Evolutionary conservation across 495 filamentous ascomycete genomes (phyloP).

Genomic region (Neurospora hispaniola): DNA sequence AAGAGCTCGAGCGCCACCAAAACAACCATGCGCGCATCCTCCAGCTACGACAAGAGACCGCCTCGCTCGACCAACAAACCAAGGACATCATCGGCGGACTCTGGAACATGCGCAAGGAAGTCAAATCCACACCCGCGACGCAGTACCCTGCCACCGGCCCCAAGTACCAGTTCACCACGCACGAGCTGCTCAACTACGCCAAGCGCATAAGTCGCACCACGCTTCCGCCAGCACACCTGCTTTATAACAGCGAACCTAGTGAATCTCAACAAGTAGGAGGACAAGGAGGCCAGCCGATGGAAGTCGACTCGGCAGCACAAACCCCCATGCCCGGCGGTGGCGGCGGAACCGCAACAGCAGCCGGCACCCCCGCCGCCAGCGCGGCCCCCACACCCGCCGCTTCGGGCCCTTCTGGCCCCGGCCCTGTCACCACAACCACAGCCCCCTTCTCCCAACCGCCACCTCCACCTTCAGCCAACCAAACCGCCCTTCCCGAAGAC

Average conservation of each 20-base stretch:
- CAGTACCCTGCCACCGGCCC: conserved; percentile 29
- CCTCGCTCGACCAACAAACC: conserved; percentile 49
- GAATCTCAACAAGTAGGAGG: background rate
- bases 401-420: background rate
- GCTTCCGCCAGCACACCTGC: conserved; percentile 47
- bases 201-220: conserved; percentile 65
- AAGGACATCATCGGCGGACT: conserved; percentile 48
- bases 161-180: conserved; percentile 43
- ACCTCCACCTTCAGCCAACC: conserved; percentile 2
- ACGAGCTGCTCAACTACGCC: conserved; percentile 61
- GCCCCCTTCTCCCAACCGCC: background rate
- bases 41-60: conserved; percentile 48
- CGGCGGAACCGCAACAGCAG: conserved; percentile 12
- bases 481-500: conserved; percentile 23
- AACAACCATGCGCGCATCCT: conserved; percentile 53
- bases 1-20: conserved; percentile 58
- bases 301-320: conserved; percentile 5
- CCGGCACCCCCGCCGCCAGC: conserved; percentile 1
- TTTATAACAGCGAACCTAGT: background rate
- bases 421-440: background rate
- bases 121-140: conserved; percentile 47
- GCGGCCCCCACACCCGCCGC: conserved; percentile 6
- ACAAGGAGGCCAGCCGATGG: background rate
- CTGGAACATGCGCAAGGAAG: conserved; percentile 55
- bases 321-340: conserved; percentile 6